phyloP scores from a whole-genome alignment of 2,329 filamentous ascomycete species.

The Coniochaeta prunicola region DNA sequence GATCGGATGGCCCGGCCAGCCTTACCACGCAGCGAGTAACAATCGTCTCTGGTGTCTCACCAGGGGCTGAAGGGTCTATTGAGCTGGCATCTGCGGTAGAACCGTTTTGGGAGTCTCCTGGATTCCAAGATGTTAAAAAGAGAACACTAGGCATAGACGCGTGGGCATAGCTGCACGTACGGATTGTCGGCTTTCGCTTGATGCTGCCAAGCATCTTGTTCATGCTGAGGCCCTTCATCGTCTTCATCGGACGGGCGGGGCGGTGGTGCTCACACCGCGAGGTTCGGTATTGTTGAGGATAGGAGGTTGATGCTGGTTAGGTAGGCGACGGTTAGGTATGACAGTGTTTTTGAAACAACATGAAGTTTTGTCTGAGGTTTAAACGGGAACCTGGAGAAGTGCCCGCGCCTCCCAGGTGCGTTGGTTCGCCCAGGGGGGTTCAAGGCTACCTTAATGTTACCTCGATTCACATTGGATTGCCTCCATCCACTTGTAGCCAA shows the following conservation, averaged over 20 bases:
- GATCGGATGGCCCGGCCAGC: conserved; percentile 20
- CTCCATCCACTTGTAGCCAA: too few species aligned
- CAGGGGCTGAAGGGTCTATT: conserved; percentile 27
- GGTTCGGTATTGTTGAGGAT: background rate
- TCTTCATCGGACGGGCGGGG: conserved; percentile 20
- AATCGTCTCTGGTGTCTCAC: conserved; percentile 57
- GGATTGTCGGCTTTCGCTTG: conserved; percentile 34
- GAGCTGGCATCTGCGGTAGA: conserved; percentile 10
- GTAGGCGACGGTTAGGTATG: background rate
- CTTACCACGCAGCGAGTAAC: conserved; percentile 58
- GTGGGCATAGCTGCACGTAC: conserved; percentile 4
- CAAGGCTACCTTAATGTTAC: background rate
- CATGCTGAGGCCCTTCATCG: conserved; percentile 43
- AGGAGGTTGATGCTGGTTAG: background rate
- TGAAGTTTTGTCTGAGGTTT: background rate
- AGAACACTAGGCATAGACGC: background rate
- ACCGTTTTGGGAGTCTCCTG: background rate
- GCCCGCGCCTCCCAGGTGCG: background rate
- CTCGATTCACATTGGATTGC: too few species aligned
- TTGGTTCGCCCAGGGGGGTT: background rate
- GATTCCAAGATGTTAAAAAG: conserved; percentile 5
- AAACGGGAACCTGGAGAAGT: background rate
- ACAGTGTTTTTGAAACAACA: background rate
- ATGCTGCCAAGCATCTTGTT: conserved; percentile 50
- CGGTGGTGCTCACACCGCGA: conserved; percentile 23